Percentiles rank a stretch among this genome's conserved stretches.
Evolutionary conservation across 805 yeast species (phyloP).

Genomic region (Candida andamanensis): DNA sequence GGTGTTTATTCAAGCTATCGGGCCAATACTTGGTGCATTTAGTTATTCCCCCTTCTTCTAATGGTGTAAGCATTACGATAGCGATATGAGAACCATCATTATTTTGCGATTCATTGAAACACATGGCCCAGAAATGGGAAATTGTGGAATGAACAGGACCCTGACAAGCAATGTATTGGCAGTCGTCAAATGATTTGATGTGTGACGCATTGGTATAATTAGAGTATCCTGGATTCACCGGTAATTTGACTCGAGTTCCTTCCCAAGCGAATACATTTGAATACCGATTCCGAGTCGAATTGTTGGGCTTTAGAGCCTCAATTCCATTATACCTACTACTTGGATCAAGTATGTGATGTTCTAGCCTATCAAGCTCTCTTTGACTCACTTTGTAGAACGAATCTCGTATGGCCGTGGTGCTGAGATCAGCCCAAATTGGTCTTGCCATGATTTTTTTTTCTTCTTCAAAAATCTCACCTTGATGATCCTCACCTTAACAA

Average conservation of each 20-base stretch:
- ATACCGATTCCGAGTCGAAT: constrained; percentile 27
- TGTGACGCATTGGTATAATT: constrained; percentile 39
- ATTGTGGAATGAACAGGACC: constrained; percentile 48
- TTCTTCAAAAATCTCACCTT: no score
- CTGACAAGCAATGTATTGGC: constrained; percentile 62
- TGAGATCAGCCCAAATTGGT: constrained; percentile 7
- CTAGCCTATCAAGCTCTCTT: constrained; percentile 11
- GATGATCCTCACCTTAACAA: no score
- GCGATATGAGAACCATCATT: constrained; percentile 22
- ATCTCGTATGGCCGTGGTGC: constrained; percentile 3
- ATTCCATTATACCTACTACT: constrained; percentile 8
- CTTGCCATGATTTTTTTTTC: constrained; percentile 2
- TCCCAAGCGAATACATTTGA: constrained; percentile 40
- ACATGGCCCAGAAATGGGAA: constrained; percentile 47
- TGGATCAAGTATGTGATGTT: constrained; percentile 5
- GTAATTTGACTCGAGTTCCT: constrained; percentile 27
- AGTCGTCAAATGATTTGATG: constrained; percentile 14
- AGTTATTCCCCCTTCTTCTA: constrained; percentile 35
- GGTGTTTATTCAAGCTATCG: constrained; percentile 7
- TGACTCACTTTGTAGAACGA: constrained; percentile 10
- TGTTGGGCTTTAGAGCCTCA: constrained; percentile 7
- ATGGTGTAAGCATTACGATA: constrained; percentile 47
- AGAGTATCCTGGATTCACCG: constrained; percentile 6
- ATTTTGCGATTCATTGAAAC: constrained; percentile 27
- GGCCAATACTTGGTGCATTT: constrained; percentile 46